Base-by-base conservation (phyloP, 2,329 filamentous ascomycete genomes). In the Kalmusia sp. region DNA sequence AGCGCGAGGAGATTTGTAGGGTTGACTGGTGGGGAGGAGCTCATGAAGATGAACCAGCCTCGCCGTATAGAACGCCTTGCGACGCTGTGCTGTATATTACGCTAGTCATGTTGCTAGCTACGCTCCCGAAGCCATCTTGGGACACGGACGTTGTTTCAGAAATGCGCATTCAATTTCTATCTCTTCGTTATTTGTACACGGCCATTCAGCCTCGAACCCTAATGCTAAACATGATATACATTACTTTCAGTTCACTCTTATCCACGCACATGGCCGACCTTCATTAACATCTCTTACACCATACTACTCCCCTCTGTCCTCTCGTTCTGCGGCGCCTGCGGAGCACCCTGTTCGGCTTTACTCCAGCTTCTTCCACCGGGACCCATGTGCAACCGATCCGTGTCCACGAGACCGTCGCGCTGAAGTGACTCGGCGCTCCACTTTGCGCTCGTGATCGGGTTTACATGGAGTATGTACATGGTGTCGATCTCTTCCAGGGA, bases 401-500 rank as follows among this genome's bases (percentile, higher is more conserved):
- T 64, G 24, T 68, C 68, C n/a, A 68, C 62, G 25, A 73, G 54
- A 1, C 67, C 70, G 39, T 74, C 70, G 45, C 65, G 66, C 9
- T 62, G 58, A 12, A 70, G 53, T 28, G 62, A 66, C 5, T 62
- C 59, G 6, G 64, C 35, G 38, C 68, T 63, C 82, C 82, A 90
- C 53, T 81, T 79, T 17, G 77, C 65, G 59, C 84, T 87, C 73
- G 86, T 84, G 75, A 85, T 85, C 0, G 88, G 87, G 64, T 79
- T 84, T 40, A 91, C 86, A 30, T 78, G 77, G 45, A 87, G 79
- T 31, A 90, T 77, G 59, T 92, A 92, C 80, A 85, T 84, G 55
- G 83, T 82, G 65, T 93, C 90, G 47, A 93, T 89, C 71, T 93
- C 89, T 75, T 93, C 90, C 1, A 93, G 80, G 0, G 85, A 87